A percentile compares a stretch with the other conserved stretches of the same genome.
Evolutionary conservation across 2,329 filamentous ascomycete species (phyloP).

Genomic region (Fusarium fracticaudum): DNA sequence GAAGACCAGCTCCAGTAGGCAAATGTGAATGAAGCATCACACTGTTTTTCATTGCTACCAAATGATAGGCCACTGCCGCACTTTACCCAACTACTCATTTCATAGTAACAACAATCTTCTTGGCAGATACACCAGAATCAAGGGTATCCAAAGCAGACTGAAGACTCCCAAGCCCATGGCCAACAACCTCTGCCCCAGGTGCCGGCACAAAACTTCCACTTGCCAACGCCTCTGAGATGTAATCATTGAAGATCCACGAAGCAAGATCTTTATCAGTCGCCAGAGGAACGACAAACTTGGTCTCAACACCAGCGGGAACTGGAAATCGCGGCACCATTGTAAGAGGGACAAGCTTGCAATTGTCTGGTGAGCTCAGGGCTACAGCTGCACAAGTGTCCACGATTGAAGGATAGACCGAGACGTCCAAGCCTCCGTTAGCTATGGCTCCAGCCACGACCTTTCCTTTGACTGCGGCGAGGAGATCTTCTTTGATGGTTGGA

Average conservation of each 20-base stretch:
- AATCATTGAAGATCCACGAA: slow-evolving; percentile 1
- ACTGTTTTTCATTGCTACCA: neutral
- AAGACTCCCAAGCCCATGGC: neutral
- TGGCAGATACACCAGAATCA: slow-evolving; percentile 1
- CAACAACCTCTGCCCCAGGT: neutral
- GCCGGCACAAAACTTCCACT: slow-evolving; percentile 2
- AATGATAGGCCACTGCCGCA: neutral
- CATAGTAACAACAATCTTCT: slow-evolving; percentile 9
- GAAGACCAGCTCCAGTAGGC: too few species aligned
- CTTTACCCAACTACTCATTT: neutral
- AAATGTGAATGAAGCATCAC: neutral
- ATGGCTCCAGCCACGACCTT: slow-evolving; percentile 1
- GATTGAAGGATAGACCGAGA: neutral
- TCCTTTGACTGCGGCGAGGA: neutral
- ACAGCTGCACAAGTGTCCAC: slow-evolving; percentile 5
- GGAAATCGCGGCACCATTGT: slow-evolving; percentile 8
- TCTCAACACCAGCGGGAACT: slow-evolving; percentile 2
- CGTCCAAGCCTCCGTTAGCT: slow-evolving; percentile 1
- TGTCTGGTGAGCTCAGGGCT: neutral
- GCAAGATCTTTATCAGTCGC: neutral
- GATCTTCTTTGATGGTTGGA: neutral
- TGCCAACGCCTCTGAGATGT: neutral
- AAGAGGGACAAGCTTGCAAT: neutral
- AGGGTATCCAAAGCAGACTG: neutral
- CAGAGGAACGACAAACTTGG: slow-evolving; percentile 6